Percentiles rank a stretch among this genome's conserved stretches.
Evolutionary conservation across 2,329 filamentous ascomycete genomes (phyloP).

Genomic region (Aspergillus sp.): DNA sequence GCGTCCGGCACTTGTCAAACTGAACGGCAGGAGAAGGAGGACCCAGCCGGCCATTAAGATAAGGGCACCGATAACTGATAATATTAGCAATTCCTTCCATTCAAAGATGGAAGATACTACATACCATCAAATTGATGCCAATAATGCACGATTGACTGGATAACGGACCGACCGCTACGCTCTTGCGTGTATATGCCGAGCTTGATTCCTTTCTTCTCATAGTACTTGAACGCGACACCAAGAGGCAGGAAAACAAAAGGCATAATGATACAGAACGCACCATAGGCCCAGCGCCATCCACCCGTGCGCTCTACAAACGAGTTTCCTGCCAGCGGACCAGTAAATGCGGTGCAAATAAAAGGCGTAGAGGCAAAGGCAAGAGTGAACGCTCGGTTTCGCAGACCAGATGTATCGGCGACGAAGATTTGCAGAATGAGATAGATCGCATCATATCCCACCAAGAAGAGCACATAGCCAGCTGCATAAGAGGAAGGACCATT

Average conservation of each 20-base stretch:
- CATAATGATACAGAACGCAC: constrained; percentile 54
- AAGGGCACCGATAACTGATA: constrained; percentile 48
- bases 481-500: constrained; percentile 56
- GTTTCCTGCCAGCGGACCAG: constrained; percentile 46
- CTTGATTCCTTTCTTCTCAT: constrained; percentile 52
- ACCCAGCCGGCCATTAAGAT: constrained; percentile 56
- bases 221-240: constrained; percentile 47
- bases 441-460: constrained; percentile 51
- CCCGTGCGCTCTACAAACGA: constrained; percentile 41
- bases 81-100: neutral
- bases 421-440: constrained; percentile 53
- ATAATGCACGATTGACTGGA: constrained; percentile 49
- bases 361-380: constrained; percentile 55
- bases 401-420: constrained; percentile 55
- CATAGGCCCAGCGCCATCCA: constrained; percentile 59
- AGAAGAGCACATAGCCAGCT: constrained; percentile 57
- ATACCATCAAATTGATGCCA: constrained; percentile 55
- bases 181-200: constrained; percentile 44
- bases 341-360: constrained; percentile 55
- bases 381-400: constrained; percentile 55
- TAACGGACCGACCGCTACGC: constrained; percentile 40
- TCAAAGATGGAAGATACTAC: neutral
- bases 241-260: constrained; percentile 52
- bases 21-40: constrained; percentile 61
- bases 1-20: constrained; percentile 40